A percentile compares a stretch with the other conserved stretches of the same genome.
phyloP scores from a whole-genome alignment of 306 rosid species.

The Glycine soja region DNA sequence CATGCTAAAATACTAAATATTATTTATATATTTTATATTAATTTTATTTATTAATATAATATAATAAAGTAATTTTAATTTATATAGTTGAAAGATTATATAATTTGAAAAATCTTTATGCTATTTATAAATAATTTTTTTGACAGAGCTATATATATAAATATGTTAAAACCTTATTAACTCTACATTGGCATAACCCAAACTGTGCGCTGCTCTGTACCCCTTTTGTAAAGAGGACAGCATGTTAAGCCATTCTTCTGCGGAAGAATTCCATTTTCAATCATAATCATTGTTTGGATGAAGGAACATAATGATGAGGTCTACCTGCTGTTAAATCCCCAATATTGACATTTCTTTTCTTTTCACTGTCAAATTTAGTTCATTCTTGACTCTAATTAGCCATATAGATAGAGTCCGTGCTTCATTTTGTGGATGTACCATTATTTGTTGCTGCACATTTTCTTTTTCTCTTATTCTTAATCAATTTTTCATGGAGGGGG shows the following conservation, averaged over 20 bases:
- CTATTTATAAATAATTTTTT: too few species aligned
- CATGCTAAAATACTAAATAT: too few species aligned
- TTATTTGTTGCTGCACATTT: background rate
- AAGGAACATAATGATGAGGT: slow-evolving; percentile 30
- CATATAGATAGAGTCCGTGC: background rate
- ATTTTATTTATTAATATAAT: too few species aligned
- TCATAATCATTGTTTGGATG: slow-evolving; percentile 16
- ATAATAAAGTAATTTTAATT: too few species aligned
- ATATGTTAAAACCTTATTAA: too few species aligned
- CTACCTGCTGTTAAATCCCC: slow-evolving; percentile 13
- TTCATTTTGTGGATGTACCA: background rate
- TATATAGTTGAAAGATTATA: too few species aligned
- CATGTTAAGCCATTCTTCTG: background rate
- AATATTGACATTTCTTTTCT: background rate
- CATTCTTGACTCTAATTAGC: background rate
- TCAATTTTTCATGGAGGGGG: background rate
- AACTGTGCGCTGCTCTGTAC: too few species aligned
- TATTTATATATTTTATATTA: too few species aligned
- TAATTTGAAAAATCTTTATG: too few species aligned
- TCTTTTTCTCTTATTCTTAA: background rate
- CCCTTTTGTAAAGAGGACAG: too few species aligned
- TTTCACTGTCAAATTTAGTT: background rate
- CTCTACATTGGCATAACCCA: too few species aligned
- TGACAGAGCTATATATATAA: too few species aligned
- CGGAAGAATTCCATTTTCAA: background rate